phyloP scores from a whole-genome alignment of 352 stramenopile species.

The Phytophthora fragariaefolia region DNA sequence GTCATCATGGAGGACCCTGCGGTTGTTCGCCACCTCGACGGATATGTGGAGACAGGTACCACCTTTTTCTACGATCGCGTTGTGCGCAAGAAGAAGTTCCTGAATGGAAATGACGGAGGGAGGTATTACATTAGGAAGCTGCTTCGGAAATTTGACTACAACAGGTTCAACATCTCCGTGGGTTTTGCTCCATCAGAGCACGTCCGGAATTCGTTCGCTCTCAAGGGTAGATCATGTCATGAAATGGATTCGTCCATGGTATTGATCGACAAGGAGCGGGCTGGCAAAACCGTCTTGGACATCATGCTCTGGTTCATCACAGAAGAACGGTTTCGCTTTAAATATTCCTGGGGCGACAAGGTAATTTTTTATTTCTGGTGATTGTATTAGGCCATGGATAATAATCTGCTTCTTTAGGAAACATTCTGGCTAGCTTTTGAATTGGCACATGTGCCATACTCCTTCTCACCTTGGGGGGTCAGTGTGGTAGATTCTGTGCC shows the following conservation, averaged over 20 bases:
- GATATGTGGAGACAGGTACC: constrained; percentile 54
- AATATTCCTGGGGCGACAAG: constrained; percentile 51
- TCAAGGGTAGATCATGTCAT: constrained; percentile 48
- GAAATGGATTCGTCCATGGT: constrained; percentile 77
- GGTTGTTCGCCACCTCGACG: constrained; percentile 38
- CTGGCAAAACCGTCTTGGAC: constrained; percentile 39
- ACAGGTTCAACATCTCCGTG: constrained; percentile 37
- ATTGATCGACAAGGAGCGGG: constrained; percentile 47
- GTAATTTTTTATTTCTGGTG: not conserved
- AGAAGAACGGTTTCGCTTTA: constrained; percentile 38
- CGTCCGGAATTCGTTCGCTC: constrained; percentile 48
- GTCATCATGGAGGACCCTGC: constrained; percentile 55
- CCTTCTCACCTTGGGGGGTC: constrained; percentile 50
- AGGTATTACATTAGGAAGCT: constrained; percentile 48
- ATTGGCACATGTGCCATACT: constrained; percentile 38
- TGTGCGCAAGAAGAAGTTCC: constrained; percentile 44
- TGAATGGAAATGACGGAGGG: constrained; percentile 40
- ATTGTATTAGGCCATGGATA: not conserved
- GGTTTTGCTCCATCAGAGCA: constrained; percentile 38
- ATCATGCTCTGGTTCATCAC: constrained; percentile 46
- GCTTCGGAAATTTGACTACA: constrained; percentile 55
- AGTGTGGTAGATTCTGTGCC: constrained; percentile 39
- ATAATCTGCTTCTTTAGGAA: constrained; percentile 10
- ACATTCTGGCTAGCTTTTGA: constrained; percentile 55
- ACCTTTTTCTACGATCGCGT: constrained; percentile 78